Conservation (phyloP, 257 asterid species). For the Nicotiana tomentosiformis region DNA sequence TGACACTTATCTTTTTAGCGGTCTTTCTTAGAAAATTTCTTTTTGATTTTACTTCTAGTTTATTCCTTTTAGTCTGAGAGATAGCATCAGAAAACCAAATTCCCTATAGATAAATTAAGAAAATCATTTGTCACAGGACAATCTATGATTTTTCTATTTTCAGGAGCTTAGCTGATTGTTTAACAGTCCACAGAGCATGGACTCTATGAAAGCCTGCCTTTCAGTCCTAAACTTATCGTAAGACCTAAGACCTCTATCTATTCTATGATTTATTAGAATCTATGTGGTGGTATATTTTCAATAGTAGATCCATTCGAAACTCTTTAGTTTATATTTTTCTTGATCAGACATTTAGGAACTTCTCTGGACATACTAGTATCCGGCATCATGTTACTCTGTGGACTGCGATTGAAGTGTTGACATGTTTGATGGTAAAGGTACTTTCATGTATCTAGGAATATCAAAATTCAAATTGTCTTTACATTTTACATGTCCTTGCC, state of each 20-base stretch:
- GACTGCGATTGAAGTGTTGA: background rate
- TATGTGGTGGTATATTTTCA: background rate
- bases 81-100: background rate
- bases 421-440: background rate
- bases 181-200: background rate
- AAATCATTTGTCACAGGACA: background rate
- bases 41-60: background rate
- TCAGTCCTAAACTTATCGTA: background rate
- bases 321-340: background rate
- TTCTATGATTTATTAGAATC: background rate
- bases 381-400: background rate
- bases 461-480: background rate
- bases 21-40: no score
- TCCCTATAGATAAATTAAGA: background rate
- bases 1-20: no score
- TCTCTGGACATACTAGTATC: background rate
- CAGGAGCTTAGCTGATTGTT: background rate
- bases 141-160: background rate
- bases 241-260: background rate
- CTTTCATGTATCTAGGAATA: background rate
- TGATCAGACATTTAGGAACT: background rate
- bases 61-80: background rate
- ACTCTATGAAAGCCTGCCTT: background rate
- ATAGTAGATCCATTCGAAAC: background rate
- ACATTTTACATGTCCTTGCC: background rate